Percentiles rank a stretch among this genome's conserved stretches.
Conservation (phyloP, 2,329 filamentous ascomycete genomes). For the Talaromyces sp. region DNA sequence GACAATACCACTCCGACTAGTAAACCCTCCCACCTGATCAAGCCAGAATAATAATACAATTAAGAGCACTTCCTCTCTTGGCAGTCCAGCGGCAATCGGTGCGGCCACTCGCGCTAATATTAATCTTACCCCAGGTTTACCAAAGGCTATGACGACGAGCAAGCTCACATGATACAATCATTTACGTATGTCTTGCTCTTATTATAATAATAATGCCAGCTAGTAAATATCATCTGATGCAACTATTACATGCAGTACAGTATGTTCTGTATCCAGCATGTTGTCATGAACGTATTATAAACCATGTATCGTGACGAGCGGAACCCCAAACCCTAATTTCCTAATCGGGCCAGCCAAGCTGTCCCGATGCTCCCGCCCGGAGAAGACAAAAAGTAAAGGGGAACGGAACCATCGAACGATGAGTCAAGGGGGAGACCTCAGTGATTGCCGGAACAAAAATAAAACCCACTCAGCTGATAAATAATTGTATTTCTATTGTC, state of each 20-base stretch:
- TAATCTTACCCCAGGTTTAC: neutral
- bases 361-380: neutral
- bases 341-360: neutral
- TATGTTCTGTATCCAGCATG: no score
- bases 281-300: no score
- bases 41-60: neutral
- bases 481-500: neutral
- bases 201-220: neutral
- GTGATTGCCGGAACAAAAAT: neutral
- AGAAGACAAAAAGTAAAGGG: neutral
- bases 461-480: neutral
- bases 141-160: neutral
- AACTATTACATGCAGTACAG: neutral
- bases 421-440: neutral
- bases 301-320: neutral
- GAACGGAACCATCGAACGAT: neutral
- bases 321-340: conserved; percentile 10
- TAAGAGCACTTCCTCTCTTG: neutral
- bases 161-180: neutral
- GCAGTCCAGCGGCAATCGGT: neutral
- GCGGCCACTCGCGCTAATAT: neutral
- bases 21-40: neutral
- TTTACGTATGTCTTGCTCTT: neutral
- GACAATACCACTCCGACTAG: neutral
- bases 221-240: neutral